Base-by-base conservation (phyloP, 305 asterid genomes). In the Fraxinus sp. region DNA sequence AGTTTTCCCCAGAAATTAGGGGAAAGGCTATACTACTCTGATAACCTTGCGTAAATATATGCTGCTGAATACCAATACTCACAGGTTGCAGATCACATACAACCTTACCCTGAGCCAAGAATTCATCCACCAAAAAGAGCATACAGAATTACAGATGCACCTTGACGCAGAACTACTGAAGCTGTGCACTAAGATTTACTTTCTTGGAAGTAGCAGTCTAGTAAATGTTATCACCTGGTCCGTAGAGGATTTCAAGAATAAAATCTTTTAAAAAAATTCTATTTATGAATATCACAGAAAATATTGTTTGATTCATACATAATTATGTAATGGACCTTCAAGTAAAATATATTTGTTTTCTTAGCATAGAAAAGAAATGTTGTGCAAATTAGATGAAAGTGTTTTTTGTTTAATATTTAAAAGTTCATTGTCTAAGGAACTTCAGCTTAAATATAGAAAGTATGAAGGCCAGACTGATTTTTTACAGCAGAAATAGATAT, bases 401-500 rank as follows among this genome's bases (percentile, higher is more conserved):
- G 22, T 30, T 37, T 26, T 77, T 46, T 68, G 64, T 46, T 68
- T 20, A 57, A 6, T 18, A 55, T 59, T 59, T 11, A 46, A 30
- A 57, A 46, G 37, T 70, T 59, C 8, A 16, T 43, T 5, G 20
- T 33, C 52, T 13, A 14, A 39, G 55, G 10, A 72, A 2, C 28
- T 72, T 72, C 49, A 33, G 77, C 14, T 72, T 72, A 33, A 35
- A 72, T n/a, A 33, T n/a, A 18, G 77, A 33, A 71, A 71, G 77
- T 1, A 71, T 72, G 49, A 72, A 35, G 77, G 49, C 16, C 28
- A 72, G 49, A 32, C 28, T 72, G 46, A 32, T 72, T 24, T 35
- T 72, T 72, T 72, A 35, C 46, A 35, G 77, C 83, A 36, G 46
- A 33, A 75, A 73, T 36, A 77, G 80, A 81, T 73, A 68, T 41